A percentile compares a stretch with the other conserved stretches of the same genome.
These are phyloP conservation scores for Thuja plicata DNA, from an alignment of 83 land plant genomes.

Conservation along the genomic window DNA sequence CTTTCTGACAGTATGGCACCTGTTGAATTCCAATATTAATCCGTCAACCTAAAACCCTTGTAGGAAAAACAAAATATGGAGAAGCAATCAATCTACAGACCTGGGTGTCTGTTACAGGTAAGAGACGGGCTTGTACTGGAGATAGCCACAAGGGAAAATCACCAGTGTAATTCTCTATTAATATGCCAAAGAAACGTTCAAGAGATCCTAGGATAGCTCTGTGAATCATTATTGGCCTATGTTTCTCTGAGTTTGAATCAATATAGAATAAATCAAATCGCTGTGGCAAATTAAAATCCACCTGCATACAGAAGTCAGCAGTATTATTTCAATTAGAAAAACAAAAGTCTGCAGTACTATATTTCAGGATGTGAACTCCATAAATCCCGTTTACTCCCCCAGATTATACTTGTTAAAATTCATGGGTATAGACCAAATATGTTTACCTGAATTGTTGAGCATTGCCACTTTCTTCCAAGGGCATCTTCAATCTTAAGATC, in stretches of 20 bases:
- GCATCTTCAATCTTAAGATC: constrained; percentile 99
- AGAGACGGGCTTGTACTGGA: constrained; percentile 88
- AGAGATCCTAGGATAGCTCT: constrained; percentile 95
- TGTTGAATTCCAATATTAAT: constrained; percentile 11
- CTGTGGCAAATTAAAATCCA: constrained; percentile 95
- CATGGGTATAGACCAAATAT: neutral
- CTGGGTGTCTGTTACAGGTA: constrained; percentile 94
- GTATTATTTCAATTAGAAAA: neutral
- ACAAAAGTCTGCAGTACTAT: neutral
- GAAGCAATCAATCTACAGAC: constrained; percentile 24
- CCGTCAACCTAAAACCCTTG: constrained; percentile 23
- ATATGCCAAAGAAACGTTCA: constrained; percentile 92
- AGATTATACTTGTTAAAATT: neutral
- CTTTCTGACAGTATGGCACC: constrained; percentile 69
- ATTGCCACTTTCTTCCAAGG: constrained; percentile 97
- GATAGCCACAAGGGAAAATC: constrained; percentile 98
- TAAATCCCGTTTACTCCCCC: neutral
- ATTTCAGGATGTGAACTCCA: neutral
- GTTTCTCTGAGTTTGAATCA: constrained; percentile 78
- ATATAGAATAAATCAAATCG: constrained; percentile 86
- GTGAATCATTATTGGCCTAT: constrained; percentile 95
- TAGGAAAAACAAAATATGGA: neutral
- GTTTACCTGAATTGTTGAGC: constrained; percentile 93
- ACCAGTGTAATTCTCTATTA: constrained; percentile 95
- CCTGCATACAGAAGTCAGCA: constrained; percentile 46